A percentile compares a stretch with the other conserved stretches of the same genome.
Evolutionary conservation across 805 yeast genomes (phyloP).

Genomic region (Wickerhamiella parazyma): DNA sequence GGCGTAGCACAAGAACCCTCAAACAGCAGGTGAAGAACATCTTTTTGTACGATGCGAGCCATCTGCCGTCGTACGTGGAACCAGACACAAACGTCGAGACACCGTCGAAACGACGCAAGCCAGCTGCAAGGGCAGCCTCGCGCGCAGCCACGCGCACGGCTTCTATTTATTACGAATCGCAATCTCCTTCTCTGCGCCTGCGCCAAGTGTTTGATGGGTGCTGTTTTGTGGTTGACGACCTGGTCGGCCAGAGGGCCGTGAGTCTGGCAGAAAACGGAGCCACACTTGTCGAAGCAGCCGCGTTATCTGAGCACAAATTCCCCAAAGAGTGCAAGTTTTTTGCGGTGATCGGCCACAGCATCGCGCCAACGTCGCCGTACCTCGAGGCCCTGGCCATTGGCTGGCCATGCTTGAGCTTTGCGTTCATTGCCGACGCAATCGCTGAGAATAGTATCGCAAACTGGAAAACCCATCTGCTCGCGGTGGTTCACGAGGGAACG

Average conservation of each 20-base stretch:
- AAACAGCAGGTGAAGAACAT: neutral
- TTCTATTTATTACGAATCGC: constrained; percentile 2
- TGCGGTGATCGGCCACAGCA: constrained; percentile 39
- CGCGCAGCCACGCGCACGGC: neutral
- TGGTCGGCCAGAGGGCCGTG: neutral
- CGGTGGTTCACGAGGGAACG: constrained; percentile 50
- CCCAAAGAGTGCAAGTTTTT: constrained; percentile 34
- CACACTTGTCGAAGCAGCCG: neutral
- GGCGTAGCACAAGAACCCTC: neutral
- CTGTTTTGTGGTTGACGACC: constrained; percentile 4
- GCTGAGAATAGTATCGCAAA: constrained; percentile 19
- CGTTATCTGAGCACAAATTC: neutral
- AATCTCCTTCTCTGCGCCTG: neutral
- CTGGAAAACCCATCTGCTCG: constrained; percentile 47
- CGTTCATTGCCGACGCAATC: constrained; percentile 41
- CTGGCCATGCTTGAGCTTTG: constrained; percentile 67
- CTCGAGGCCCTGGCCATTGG: constrained; percentile 65
- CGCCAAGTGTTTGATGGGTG: neutral
- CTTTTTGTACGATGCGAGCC: neutral
- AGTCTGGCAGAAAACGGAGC: neutral
- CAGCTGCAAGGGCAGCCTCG: neutral
- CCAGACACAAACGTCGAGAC: too few species aligned
- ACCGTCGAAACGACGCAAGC: too few species aligned
- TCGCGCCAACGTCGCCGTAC: constrained; percentile 49
- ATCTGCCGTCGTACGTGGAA: neutral